Base-by-base conservation (phyloP, 75 land plant species). In the Pinus albicaulis region DNA sequence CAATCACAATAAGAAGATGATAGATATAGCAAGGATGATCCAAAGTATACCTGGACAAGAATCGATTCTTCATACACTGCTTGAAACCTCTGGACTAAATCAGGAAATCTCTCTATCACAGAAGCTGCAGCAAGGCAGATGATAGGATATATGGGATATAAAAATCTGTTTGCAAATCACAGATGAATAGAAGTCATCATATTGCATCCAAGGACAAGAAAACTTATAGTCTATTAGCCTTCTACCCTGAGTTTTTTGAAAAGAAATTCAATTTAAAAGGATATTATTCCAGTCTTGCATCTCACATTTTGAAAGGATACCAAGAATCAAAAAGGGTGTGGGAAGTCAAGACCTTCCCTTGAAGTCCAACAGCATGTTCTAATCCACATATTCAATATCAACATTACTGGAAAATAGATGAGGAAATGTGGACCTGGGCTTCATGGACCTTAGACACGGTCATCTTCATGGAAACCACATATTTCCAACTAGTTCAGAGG, bases 81-180 rank as follows among this genome's bases (percentile, higher is more conserved):
- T 11, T 83, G 84, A 56, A 77, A 81, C 76, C 81, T 84, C 23
- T 82, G 85, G 73, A 95, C 85, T 38, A 93, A n/a, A 71, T 93
- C 94, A 52, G 96, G 98, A 82, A 98, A 79, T 41, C 87, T 88
- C 81, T 95, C 99, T 59, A 98, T 88, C 53, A 90, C 89, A 77
- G 98, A 91, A 74, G 99, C 88, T 62, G 98, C 96, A 85, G 98
- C 96, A 60, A 98, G 81, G 82, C 99, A 98, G 23, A 98, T 84
- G 57, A 98, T 89, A 25, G 99, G 94, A 79, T 98, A 98, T 72
- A 95, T 84, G 55, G 99, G 99, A 83, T 98, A 98, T 17, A 98
- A 87, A 79, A 98, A 98, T 84, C 99, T 97, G 91, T 66, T 85
- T n/a, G 5, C 38, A 57, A 60, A 59, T 7, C 26, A 24, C 14